Base-by-base conservation (phyloP, 2,329 filamentous ascomycete species). In the Fusarium staphyleae region DNA sequence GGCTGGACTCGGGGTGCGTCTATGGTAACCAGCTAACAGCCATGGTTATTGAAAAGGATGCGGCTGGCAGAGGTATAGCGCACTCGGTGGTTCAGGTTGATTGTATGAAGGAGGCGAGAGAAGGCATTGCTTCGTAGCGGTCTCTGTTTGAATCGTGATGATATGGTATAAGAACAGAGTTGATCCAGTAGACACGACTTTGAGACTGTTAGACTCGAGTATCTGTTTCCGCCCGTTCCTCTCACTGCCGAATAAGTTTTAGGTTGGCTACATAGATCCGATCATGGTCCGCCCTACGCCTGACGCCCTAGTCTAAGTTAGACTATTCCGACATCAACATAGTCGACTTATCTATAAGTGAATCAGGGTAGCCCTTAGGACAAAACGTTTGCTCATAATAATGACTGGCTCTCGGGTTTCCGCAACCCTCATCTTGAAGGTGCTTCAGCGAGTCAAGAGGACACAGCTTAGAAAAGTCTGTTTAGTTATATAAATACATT, bases 1-100 rank as follows among this genome's bases (percentile, higher is more conserved):
- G 93, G 0, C 76, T 97, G 16, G 93, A 96, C 70, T 88, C 87
- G 0, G 87, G 86, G 0, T 96, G 93, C 69, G 85, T 90, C 0
- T 84, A 83, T 53, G 91, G 91, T 3, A 58, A 53, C 6, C 52
- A 36, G 2, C 34, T 66, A 10, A 54, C 63, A 1, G 61, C 63
- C 0, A 46, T 66, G 51, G 32, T 66, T 1, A 12, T 66, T 6
- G 34, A 45, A 4, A 44, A 9, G 5, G 41, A 2, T 0, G 4
- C 13, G 1, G 10, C 26, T 1, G 30, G 15, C 1, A 12, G 39
- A 7, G 48, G 37, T 0, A 24, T 63, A 4, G 11, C 41, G 3
- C 61, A 66, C 41, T 57, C 55, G 2, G 42, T 61, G 13, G 35
- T 55, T 9, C 53, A 61, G 7, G 53, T 59, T 12, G 48, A 59